Evolutionary conservation across 2,329 filamentous ascomycete genomes (phyloP).

Genomic region (Scedosporium minutisporum): DNA sequence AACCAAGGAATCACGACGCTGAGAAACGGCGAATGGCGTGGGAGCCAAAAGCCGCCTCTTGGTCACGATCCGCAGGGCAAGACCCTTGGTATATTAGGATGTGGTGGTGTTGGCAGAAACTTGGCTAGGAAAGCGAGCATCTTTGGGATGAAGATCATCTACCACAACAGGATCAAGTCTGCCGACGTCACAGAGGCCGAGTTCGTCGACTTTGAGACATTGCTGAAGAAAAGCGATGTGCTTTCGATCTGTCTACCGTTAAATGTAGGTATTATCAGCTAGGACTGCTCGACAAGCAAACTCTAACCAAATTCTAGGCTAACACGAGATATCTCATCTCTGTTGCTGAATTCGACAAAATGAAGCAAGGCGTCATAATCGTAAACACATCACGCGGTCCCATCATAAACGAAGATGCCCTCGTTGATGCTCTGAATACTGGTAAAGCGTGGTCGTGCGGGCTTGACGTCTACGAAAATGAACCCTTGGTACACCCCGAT

Average conservation of each 20-base stretch:
- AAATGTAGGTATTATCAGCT: conserved; percentile 22
- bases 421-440: conserved; percentile 41
- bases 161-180: conserved; percentile 37
- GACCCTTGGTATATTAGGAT: conserved; percentile 46
- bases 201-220: conserved; percentile 41
- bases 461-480: conserved; percentile 47
- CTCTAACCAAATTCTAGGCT: background rate
- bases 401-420: conserved; percentile 45
- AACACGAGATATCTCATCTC: conserved; percentile 43
- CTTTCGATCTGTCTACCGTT: conserved; percentile 44
- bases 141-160: conserved; percentile 49
- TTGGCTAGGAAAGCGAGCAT: conserved; percentile 36
- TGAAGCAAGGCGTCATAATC: conserved; percentile 46
- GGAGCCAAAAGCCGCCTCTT: conserved; percentile 28
- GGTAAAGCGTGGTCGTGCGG: conserved; percentile 45
- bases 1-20: conserved; percentile 50
- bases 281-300: background rate
- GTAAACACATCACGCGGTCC: conserved; percentile 49
- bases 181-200: background rate
- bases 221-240: conserved; percentile 43
- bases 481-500: conserved; percentile 52
- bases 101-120: conserved; percentile 49
- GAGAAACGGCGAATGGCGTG: conserved; percentile 50
- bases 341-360: conserved; percentile 36
- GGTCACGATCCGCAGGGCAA: conserved; percentile 63